phyloP scores from a whole-genome alignment of 805 yeast species.

The Saccharomycopsis capsularis region DNA sequence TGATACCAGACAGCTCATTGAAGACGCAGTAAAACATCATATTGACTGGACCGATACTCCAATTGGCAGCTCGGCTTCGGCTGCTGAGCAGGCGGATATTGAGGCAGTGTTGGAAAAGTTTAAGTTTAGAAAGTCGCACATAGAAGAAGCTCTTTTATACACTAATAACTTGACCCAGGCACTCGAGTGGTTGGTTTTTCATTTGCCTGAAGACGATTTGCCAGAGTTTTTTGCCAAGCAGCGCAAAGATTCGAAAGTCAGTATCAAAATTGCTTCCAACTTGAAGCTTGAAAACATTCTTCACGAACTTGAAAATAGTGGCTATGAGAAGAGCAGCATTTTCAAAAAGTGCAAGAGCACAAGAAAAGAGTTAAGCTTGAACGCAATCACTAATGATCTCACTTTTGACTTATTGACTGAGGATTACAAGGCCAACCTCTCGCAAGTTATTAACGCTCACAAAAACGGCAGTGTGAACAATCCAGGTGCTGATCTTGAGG shows the following conservation, averaged over 20 bases:
- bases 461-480: not conserved
- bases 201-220: constrained; percentile 90
- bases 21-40: constrained; percentile 50
- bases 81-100: constrained; percentile 22
- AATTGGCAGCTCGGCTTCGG: not conserved
- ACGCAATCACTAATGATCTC: not conserved
- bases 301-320: constrained; percentile 54
- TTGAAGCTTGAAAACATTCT: constrained; percentile 50
- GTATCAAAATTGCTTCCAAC: constrained; percentile 47
- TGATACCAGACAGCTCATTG: constrained; percentile 56
- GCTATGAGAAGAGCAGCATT: constrained; percentile 56
- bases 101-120: constrained; percentile 31
- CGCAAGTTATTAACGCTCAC: not conserved
- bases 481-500: constrained; percentile 24
- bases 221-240: constrained; percentile 59
- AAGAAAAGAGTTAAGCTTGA: too few species aligned
- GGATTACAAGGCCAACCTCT: not conserved
- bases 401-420: not conserved
- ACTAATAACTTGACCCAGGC: constrained; percentile 43
- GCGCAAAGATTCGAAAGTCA: constrained; percentile 49
- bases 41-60: constrained; percentile 40
- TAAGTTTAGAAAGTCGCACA: constrained; percentile 70
- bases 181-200: constrained; percentile 74
- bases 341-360: not conserved
- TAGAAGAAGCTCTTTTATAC: constrained; percentile 63